These are phyloP conservation scores for Rubia peregrina DNA, from an alignment of 305 asterid genomes.

Conservation along the genomic window DNA sequence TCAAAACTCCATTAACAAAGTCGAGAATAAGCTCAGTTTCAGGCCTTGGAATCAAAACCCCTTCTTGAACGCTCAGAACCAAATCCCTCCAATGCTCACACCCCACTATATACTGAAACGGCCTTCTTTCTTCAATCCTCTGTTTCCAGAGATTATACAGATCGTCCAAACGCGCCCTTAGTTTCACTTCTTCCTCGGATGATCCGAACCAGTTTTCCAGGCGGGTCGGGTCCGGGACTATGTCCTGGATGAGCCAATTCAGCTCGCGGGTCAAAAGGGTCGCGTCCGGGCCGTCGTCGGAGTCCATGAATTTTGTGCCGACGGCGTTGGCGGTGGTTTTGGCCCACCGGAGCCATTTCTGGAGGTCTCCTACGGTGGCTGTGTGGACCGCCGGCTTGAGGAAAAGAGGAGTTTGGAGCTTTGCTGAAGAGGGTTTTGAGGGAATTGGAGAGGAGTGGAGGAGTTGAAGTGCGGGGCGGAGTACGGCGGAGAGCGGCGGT, in stretches of 20 bases:
- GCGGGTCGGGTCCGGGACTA: slow-evolving; percentile 36
- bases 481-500: slow-evolving; percentile 32
- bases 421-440: slow-evolving; percentile 12
- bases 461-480: slow-evolving; percentile 27
- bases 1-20: slow-evolving; percentile 35
- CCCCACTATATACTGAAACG: slow-evolving; percentile 46
- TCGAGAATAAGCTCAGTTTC: slow-evolving; percentile 82
- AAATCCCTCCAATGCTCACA: slow-evolving; percentile 97
- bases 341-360: slow-evolving; percentile 78
- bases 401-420: slow-evolving; percentile 55
- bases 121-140: slow-evolving; percentile 24
- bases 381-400: slow-evolving; percentile 54
- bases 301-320: slow-evolving; percentile 48
- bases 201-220: slow-evolving; percentile 10
- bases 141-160: slow-evolving; percentile 20
- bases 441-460: slow-evolving; percentile 35
- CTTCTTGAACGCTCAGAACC: slow-evolving; percentile 73
- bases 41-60: slow-evolving; percentile 88
- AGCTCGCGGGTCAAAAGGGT: slow-evolving; percentile 60
- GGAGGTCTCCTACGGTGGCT: slow-evolving; percentile 42
- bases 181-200: slow-evolving; percentile 18
- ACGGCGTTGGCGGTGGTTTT: slow-evolving; percentile 43
- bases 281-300: slow-evolving; percentile 75
- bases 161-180: slow-evolving; percentile 34
- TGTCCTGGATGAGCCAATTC: slow-evolving; percentile 73